Conservation (phyloP, 1,284 basidiomycete genomes). For the Stygiomarasmius scandens region DNA sequence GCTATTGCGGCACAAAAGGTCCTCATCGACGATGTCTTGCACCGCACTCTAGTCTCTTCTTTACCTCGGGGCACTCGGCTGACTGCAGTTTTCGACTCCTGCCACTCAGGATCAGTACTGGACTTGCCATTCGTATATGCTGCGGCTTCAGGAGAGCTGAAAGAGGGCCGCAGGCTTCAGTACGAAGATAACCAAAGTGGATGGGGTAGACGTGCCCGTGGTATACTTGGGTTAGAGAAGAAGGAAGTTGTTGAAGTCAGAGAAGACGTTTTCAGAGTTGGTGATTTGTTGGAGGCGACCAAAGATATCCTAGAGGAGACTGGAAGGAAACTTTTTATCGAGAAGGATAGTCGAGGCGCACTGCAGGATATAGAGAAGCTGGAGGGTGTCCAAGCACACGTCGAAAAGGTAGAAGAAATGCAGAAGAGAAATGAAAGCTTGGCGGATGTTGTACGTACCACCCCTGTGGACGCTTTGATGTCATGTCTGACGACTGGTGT, state of each 20-base stretch:
- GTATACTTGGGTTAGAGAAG: constrained; percentile 9
- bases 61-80: constrained; percentile 5
- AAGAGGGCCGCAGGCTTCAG: constrained; percentile 4
- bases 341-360: constrained; percentile 6
- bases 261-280: constrained; percentile 7
- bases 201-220: constrained; percentile 1
- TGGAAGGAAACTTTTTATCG: constrained; percentile 8
- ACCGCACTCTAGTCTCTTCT: constrained; percentile 4
- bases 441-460: constrained; percentile 7
- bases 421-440: constrained; percentile 10
- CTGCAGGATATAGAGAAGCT: constrained; percentile 6
- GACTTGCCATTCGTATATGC: constrained; percentile 13
- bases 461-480: not conserved
- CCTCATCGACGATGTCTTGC: constrained; percentile 9
- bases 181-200: not conserved
- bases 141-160: constrained; percentile 10
- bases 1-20: not conserved
- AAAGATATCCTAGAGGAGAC: constrained; percentile 12
- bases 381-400: constrained; percentile 10
- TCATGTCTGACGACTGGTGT: not conserved
- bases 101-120: constrained; percentile 13
- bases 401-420: constrained; percentile 7
- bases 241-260: constrained; percentile 8
- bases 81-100: constrained; percentile 12
- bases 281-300: constrained; percentile 12